phyloP scores from a whole-genome alignment of 129 eudicot genomes.

The Glebionis coronaria region DNA sequence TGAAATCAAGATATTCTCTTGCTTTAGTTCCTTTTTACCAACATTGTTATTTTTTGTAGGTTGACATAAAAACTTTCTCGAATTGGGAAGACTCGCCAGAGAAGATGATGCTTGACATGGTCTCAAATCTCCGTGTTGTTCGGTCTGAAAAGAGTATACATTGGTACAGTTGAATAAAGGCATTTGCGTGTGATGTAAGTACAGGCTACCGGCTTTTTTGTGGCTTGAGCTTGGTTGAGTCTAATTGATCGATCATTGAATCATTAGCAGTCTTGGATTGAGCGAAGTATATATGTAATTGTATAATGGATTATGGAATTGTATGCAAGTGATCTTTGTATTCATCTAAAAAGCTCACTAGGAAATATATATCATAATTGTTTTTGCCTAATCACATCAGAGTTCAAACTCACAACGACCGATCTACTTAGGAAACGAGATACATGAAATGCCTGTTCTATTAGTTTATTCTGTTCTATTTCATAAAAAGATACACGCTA shows the following conservation, averaged over 20 bases:
- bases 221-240: not conserved
- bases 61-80: slow-evolving; percentile 79
- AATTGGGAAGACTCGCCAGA: slow-evolving; percentile 99
- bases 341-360: not conserved
- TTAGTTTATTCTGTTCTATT: too few species aligned
- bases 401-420: too few species aligned
- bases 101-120: slow-evolving; percentile 98
- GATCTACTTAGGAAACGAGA: too few species aligned
- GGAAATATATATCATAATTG: not conserved
- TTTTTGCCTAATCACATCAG: not conserved
- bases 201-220: slow-evolving; percentile 14
- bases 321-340: not conserved
- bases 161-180: slow-evolving; percentile 10
- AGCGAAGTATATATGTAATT: not conserved
- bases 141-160: slow-evolving; percentile 44
- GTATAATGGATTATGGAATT: not conserved
- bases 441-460: too few species aligned
- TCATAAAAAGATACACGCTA: too few species aligned
- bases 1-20: not conserved
- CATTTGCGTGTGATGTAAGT: slow-evolving; percentile 4
- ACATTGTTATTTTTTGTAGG: slow-evolving; percentile 33
- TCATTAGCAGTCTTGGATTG: not conserved
- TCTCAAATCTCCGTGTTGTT: slow-evolving; percentile 53
- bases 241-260: slow-evolving; percentile 1
- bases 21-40: not conserved